These are phyloP conservation scores for Luvunga scandens DNA, from an alignment of 345 rosid species.

Conservation along the genomic window DNA sequence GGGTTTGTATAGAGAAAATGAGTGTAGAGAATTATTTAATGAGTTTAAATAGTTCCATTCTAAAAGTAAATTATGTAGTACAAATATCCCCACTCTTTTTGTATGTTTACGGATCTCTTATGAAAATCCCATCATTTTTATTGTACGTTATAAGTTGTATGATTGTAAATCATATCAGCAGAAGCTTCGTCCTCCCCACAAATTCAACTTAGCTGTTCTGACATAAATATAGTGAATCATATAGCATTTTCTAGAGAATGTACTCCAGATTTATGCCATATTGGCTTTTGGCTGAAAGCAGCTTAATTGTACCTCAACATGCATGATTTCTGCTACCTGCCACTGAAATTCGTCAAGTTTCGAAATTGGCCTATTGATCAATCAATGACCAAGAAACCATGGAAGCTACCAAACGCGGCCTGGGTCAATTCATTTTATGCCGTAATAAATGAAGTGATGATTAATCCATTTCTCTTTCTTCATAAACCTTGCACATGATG, in stretches of 20 bases:
- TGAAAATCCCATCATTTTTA: background rate
- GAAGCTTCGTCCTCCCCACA: background rate
- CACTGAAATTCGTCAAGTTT: background rate
- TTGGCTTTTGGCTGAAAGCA: background rate
- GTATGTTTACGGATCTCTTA: background rate
- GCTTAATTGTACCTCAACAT: background rate
- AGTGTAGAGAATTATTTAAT: too few species aligned
- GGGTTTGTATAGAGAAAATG: too few species aligned
- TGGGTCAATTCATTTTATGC: background rate
- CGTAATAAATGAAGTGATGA: background rate
- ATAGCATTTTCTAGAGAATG: background rate
- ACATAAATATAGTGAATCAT: background rate
- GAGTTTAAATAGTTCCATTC: too few species aligned
- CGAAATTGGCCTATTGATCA: too few species aligned
- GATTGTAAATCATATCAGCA: background rate
- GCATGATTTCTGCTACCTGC: background rate
- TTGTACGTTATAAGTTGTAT: background rate
- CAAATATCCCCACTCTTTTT: too few species aligned
- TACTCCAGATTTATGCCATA: background rate
- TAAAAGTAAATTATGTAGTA: too few species aligned
- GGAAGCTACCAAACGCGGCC: background rate
- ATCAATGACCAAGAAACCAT: background rate
- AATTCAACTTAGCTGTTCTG: background rate
- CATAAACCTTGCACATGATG: background rate
- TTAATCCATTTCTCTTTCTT: background rate